Evolutionary conservation across 2,329 filamentous ascomycete species (phyloP).

Genomic region (Arthroderma uncinatum): DNA sequence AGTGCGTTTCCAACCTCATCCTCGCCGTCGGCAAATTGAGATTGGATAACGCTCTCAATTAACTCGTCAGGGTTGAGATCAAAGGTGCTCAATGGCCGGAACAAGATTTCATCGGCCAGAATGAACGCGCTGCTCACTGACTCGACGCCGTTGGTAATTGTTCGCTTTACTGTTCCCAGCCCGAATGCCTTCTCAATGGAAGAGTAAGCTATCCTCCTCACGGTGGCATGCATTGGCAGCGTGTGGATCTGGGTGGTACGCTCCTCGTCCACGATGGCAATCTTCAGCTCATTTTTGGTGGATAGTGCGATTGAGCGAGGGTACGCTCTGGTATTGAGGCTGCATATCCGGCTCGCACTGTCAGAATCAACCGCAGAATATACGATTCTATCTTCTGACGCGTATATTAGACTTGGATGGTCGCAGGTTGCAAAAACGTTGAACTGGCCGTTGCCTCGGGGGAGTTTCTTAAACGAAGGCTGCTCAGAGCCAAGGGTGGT

Average conservation of each 20-base stretch:
- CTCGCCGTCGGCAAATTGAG: conserved; percentile 54
- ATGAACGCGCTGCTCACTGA: conserved; percentile 68
- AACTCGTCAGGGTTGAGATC: conserved; percentile 58
- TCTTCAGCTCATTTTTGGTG: conserved; percentile 61
- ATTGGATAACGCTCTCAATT: conserved; percentile 71
- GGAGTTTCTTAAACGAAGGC: conserved; percentile 67
- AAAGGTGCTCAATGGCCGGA: conserved; percentile 65
- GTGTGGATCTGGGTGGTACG: conserved; percentile 80
- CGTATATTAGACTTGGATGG: conserved; percentile 87
- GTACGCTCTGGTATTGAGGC: conserved; percentile 72
- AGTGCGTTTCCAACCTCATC: conserved; percentile 43
- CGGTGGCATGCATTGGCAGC: conserved; percentile 66
- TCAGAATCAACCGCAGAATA: conserved; percentile 92
- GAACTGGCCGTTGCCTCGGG: conserved; percentile 53
- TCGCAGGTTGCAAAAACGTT: conserved; percentile 92
- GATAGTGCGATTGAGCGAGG: conserved; percentile 72
- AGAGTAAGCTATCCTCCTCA: conserved; percentile 79
- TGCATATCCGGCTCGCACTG: conserved; percentile 67
- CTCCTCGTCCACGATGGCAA: conserved; percentile 71
- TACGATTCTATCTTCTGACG: conserved; percentile 71
- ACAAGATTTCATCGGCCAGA: conserved; percentile 81
- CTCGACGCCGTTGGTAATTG: conserved; percentile 60
- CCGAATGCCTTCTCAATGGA: conserved; percentile 68
- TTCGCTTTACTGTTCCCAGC: conserved; percentile 70
- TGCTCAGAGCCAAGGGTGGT: conserved; percentile 78